Base-by-base conservation (phyloP, 2,329 filamentous ascomycete species). In the Hyphodiscus sp. region DNA sequence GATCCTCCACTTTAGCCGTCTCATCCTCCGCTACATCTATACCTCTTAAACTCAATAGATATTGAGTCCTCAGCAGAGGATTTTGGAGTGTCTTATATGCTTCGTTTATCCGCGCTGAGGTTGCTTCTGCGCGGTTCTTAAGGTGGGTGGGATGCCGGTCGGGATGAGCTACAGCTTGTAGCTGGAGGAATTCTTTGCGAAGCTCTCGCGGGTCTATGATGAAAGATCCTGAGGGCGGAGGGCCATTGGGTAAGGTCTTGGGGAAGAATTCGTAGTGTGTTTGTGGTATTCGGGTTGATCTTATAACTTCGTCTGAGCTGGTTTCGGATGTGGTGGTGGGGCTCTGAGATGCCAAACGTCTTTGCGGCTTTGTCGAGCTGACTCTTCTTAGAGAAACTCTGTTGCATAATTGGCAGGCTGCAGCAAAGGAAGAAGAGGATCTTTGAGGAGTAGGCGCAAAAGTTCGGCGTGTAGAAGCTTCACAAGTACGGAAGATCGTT, bases 251-350 rank as follows among this genome's bases (percentile, higher is more conserved):
- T 2, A 96, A 78, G 2, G 91, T 88, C 30, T 79, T 68, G 1
- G 91, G 91, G 76, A 99, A 99, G 72, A 97, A 82, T 52, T 85
- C 82, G 78, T 96, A 97, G 77, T 92, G 82, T 51, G 85, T 89
- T 59, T 72, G 63, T 2, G 68, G 56, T 45, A 45, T 10, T 45
- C 11, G 15, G 11, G 19, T 1, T 19, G 43, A 45, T n/a, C 19
- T 20, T 45, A 23, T 38, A 19, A n/a, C 18, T 45, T 45, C n/a
- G 7, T 18, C 16, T 11, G 45, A 29, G 23, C 16, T 11, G 20
- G 3, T 23, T n/a, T 26, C 3, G 19, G 45, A 46, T 5, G 20
- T 44, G 42, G 42, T 13, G 42, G 2, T 44, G 42, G 45, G 13
- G 45, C 4, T 46, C 10, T 20, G 45, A 26, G 45, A 46, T 29